Conservation (phyloP, 345 rosid species). For the Eucalyptus fibrosa region DNA sequence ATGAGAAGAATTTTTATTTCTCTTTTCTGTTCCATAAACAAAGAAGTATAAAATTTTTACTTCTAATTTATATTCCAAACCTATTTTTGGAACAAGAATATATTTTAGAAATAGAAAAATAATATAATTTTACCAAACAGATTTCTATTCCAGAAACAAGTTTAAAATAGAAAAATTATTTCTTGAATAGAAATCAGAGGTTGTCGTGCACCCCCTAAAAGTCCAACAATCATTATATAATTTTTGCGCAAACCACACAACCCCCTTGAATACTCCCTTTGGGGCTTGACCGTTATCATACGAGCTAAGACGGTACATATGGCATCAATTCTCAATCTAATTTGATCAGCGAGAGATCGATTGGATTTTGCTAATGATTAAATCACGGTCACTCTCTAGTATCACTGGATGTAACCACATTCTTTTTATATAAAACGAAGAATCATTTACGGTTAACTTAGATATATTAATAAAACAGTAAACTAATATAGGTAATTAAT, state of each 20-base stretch:
- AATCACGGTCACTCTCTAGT: neutral
- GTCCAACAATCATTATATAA: neutral
- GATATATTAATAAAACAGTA: neutral
- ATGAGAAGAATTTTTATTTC: too few species aligned
- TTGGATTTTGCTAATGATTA: neutral
- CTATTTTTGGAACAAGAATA: fast-evolving
- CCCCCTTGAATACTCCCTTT: neutral
- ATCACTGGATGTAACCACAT: neutral
- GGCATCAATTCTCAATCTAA: neutral
- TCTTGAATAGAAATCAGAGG: too few species aligned
- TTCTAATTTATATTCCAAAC: too few species aligned
- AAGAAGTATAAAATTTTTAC: too few species aligned
- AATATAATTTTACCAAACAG: too few species aligned
- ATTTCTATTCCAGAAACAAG: too few species aligned
- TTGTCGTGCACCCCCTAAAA: neutral
- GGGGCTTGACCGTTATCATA: neutral
- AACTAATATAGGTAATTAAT: neutral
- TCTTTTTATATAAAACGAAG: neutral
- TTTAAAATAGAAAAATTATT: too few species aligned
- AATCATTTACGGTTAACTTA: neutral
- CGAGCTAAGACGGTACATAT: neutral
- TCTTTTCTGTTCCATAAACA: fast-evolving
- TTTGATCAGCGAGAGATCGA: neutral
- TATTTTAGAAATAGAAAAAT: too few species aligned
- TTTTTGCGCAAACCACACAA: neutral